These are phyloP conservation scores for Candida ortonii DNA, from an alignment of 805 yeast species.

Conservation along the genomic window DNA sequence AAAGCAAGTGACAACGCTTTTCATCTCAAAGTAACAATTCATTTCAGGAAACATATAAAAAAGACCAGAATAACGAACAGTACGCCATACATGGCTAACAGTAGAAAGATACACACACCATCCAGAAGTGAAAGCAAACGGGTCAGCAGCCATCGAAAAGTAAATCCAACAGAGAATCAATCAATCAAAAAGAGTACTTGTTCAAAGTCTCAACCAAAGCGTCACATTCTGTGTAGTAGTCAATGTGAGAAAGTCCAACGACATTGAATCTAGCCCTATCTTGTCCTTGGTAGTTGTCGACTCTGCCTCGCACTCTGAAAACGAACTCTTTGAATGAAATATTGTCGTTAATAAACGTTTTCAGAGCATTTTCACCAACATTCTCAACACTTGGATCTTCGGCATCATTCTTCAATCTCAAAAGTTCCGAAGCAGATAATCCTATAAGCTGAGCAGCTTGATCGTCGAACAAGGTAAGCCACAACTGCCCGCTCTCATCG, in stretches of 20 bases:
- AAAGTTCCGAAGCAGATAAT: conserved; percentile 59
- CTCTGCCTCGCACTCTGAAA: conserved; percentile 78
- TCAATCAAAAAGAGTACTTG: conserved; percentile 26
- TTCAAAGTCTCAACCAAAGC: conserved; percentile 48
- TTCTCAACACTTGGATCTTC: conserved; percentile 42
- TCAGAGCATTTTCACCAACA: conserved; percentile 40
- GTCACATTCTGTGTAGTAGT: conserved; percentile 59
- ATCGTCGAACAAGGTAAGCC: conserved; percentile 86
- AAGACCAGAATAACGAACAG: too few species aligned
- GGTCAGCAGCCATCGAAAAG: background rate
- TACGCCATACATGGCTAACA: background rate
- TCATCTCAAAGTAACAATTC: too few species aligned
- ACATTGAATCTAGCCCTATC: conserved; percentile 74
- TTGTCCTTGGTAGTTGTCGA: conserved; percentile 79
- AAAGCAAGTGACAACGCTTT: conserved; percentile 2
- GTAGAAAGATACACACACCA: conserved; percentile 1
- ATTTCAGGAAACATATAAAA: too few species aligned
- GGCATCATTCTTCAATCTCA: conserved; percentile 39
- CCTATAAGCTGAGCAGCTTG: conserved; percentile 67
- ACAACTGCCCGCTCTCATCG: conserved; percentile 79
- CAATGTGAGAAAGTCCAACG: conserved; percentile 48
- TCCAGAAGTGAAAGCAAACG: conserved; percentile 1
- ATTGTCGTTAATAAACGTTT: conserved; percentile 26
- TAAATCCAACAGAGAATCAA: background rate
- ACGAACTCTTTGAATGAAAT: conserved; percentile 64